Conservation (phyloP, 352 stramenopile species). For the Phytophthora citricola region DNA sequence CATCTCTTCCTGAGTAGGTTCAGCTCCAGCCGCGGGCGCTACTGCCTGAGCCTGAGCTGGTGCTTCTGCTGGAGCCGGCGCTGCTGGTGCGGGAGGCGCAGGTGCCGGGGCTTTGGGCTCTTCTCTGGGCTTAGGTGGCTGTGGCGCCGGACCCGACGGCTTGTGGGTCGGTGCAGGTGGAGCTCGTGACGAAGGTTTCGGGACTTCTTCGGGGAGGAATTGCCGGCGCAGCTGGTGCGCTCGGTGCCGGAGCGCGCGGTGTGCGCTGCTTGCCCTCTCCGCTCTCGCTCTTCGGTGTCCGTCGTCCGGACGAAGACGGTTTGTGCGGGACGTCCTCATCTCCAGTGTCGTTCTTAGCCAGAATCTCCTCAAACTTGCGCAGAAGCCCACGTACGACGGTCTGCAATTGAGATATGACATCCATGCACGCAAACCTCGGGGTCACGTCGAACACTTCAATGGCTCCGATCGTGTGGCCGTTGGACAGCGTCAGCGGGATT, state of each 20-base stretch:
- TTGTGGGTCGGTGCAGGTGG: constrained; percentile 27
- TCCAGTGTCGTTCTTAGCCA: constrained; percentile 56
- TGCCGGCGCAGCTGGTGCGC: constrained; percentile 34
- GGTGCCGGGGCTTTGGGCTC: constrained; percentile 13
- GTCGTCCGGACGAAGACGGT: constrained; percentile 61
- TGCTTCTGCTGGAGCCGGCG: constrained; percentile 11
- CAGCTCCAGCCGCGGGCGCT: constrained; percentile 15
- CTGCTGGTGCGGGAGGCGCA: constrained; percentile 16
- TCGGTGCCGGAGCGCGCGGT: constrained; percentile 35
- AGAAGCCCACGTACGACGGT: constrained; percentile 75
- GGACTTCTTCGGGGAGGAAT: constrained; percentile 52
- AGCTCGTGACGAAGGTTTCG: constrained; percentile 19
- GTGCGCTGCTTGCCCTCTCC: constrained; percentile 35
- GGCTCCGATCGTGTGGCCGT: constrained; percentile 76
- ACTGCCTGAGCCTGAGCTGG: constrained; percentile 12
- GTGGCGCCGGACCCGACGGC: constrained; percentile 23
- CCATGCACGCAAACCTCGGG: constrained; percentile 69
- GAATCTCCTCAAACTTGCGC: constrained; percentile 83
- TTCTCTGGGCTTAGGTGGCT: constrained; percentile 31
- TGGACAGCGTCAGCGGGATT: constrained; percentile 84
- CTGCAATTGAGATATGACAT: constrained; percentile 81
- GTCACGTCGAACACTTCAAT: constrained; percentile 81
- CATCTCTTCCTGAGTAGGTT: constrained; percentile 69
- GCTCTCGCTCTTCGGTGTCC: constrained; percentile 27
- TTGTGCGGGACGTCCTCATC: constrained; percentile 60